Evolutionary conservation across 805 yeast species (phyloP).

Genomic region (Tetrapisispora pingtungensis): DNA sequence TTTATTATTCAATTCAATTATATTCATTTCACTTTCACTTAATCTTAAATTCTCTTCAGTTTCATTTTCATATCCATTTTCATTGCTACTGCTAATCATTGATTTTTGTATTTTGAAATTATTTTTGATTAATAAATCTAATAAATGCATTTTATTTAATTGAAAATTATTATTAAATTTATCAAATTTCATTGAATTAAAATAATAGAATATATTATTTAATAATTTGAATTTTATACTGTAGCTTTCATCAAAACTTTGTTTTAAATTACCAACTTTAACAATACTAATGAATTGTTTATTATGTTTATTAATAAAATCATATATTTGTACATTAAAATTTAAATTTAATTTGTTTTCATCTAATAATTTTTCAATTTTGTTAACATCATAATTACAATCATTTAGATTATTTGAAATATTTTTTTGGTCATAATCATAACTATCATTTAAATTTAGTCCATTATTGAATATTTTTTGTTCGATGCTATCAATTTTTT

Average conservation of each 20-base stretch:
- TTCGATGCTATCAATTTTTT: background rate
- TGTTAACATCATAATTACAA: background rate
- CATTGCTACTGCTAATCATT: background rate
- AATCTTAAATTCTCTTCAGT: conserved; percentile 9
- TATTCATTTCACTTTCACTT: conserved; percentile 8
- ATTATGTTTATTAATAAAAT: conserved; percentile 8
- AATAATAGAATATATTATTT: conserved; percentile 2
- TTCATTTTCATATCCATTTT: background rate
- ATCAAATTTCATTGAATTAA: background rate
- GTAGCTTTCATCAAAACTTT: conserved; percentile 22
- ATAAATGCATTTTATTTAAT: background rate
- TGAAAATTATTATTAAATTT: background rate
- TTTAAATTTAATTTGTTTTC: background rate
- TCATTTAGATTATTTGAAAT: background rate
- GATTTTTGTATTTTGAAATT: background rate
- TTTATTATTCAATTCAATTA: conserved; percentile 2
- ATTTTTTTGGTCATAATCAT: too few relatives aligned
- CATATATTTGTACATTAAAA: background rate
- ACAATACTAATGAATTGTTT: conserved; percentile 19
- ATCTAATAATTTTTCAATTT: background rate
- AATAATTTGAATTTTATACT: conserved; percentile 12
- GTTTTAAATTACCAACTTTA: conserved; percentile 28
- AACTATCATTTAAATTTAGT: too few relatives aligned
- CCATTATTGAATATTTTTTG: background rate
- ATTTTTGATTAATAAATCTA: background rate